phyloP scores from a whole-genome alignment of 768 basidiomycete species.

The Termitomyces bulborhizus region DNA sequence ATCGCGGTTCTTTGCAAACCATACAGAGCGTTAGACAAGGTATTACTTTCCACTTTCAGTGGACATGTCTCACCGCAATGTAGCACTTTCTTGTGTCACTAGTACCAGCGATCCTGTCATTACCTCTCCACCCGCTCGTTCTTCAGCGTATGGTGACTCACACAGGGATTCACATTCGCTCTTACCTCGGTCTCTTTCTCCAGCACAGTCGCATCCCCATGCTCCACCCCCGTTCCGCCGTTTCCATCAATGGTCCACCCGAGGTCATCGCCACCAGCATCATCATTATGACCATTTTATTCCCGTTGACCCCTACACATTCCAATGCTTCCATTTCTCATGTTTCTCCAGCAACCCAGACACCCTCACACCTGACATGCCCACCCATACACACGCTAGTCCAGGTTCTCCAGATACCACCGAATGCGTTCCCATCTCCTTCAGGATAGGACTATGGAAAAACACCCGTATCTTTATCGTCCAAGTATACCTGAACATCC shows the following conservation, averaged over 20 bases:
- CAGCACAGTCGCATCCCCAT: conserved; percentile 36
- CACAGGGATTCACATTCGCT: neutral
- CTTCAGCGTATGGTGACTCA: conserved; percentile 19
- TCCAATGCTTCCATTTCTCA: conserved; percentile 18
- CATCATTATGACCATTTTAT: conserved; percentile 49
- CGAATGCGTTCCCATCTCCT: neutral
- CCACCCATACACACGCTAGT: neutral
- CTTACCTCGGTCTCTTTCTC: conserved; percentile 32
- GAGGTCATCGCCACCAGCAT: conserved; percentile 37
- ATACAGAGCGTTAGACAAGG: conserved; percentile 35
- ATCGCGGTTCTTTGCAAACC: conserved; percentile 33
- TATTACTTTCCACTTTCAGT: conserved; percentile 11
- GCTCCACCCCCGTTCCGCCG: conserved; percentile 54
- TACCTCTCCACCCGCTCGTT: conserved; percentile 26
- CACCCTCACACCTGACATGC: neutral
- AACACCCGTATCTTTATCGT: conserved; percentile 8
- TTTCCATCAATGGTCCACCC: conserved; percentile 45
- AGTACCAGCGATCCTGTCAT: conserved; percentile 27
- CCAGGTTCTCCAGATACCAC: conserved; percentile 3
- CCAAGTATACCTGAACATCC: conserved; percentile 21
- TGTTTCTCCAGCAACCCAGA: conserved; percentile 4
- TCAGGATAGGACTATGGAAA: conserved; percentile 1
- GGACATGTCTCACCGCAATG: neutral
- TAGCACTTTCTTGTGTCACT: conserved; percentile 24
- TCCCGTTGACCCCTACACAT: conserved; percentile 48